A percentile compares a stretch with the other conserved stretches of the same genome.
phyloP scores from a whole-genome alignment of 495 filamentous ascomycete genomes.

The Xylaria cubensis region DNA sequence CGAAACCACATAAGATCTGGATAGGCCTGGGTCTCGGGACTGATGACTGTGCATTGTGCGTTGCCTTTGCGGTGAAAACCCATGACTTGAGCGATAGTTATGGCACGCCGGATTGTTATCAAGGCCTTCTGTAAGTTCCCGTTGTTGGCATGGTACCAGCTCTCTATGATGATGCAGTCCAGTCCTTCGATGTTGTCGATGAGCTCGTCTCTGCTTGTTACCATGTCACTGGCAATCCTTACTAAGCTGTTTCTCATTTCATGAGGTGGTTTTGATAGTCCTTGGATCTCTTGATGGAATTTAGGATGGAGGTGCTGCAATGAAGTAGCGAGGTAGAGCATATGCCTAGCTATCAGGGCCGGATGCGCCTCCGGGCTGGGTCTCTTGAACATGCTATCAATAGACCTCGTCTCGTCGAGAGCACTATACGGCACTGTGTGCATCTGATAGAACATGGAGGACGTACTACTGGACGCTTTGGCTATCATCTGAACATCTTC shows the following conservation, averaged over 20 bases:
- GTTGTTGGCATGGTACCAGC: constrained; percentile 50
- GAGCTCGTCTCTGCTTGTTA: constrained; percentile 56
- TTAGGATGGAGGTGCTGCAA: constrained; percentile 46
- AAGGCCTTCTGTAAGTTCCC: constrained; percentile 55
- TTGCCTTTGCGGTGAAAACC: constrained; percentile 46
- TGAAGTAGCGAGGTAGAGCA: constrained; percentile 51
- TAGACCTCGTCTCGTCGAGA: constrained; percentile 17
- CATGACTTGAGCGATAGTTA: constrained; percentile 50
- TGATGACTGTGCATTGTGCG: constrained; percentile 30
- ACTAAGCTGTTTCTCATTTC: constrained; percentile 44
- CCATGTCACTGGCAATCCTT: constrained; percentile 47
- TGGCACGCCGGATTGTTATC: constrained; percentile 53
- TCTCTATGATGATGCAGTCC: constrained; percentile 58
- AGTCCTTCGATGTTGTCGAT: constrained; percentile 54
- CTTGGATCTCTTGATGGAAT: constrained; percentile 21
- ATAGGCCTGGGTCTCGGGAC: constrained; percentile 23
- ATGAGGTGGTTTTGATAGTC: constrained; percentile 29
- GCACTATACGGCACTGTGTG: constrained; percentile 11
- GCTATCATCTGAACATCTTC: constrained; percentile 12
- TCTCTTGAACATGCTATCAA: constrained; percentile 42
- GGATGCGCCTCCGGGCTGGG: constrained; percentile 49
- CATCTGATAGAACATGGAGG: constrained; percentile 19
- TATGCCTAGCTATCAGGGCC: constrained; percentile 49
- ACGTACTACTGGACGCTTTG: constrained; percentile 11
- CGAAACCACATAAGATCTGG: constrained; percentile 45